Percentiles rank a stretch among this genome's conserved stretches.
phyloP scores from a whole-genome alignment of 768 basidiomycete genomes.

The Obba rivulosa region DNA sequence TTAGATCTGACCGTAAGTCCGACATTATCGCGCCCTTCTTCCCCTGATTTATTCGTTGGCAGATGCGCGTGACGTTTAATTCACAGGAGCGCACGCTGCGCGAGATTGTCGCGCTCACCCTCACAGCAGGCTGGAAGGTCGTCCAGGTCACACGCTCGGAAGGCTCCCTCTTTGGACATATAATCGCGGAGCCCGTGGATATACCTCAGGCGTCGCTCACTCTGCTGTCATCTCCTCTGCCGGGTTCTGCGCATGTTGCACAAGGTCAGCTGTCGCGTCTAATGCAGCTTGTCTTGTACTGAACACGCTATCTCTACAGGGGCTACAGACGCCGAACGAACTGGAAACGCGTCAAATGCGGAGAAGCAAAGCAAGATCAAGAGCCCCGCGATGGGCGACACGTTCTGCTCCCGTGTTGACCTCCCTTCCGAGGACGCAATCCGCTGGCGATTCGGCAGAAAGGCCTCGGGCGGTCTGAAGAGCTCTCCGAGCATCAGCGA shows the following conservation, averaged over 20 bases:
- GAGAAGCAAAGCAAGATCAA: neutral
- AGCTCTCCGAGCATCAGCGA: too few species aligned
- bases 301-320: neutral
- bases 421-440: conserved; percentile 21
- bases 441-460: conserved; percentile 6
- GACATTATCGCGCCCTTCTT: neutral
- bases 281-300: neutral
- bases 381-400: conserved; percentile 18
- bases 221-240: conserved; percentile 7
- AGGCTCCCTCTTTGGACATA: conserved; percentile 66
- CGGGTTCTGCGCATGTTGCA: neutral
- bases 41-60: conserved; percentile 40
- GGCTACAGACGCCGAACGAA: too few species aligned
- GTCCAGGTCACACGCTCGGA: conserved; percentile 52
- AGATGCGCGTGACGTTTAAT: conserved; percentile 72
- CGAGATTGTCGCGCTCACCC: conserved; percentile 49
- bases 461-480: neutral
- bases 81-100: conserved; percentile 66
- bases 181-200: conserved; percentile 57
- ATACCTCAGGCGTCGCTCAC: conserved; percentile 33
- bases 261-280: conserved; percentile 3
- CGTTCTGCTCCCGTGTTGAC: conserved; percentile 18
- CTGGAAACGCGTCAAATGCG: neutral
- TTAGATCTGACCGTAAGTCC: conserved; percentile 58
- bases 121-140: conserved; percentile 67